Percentiles rank a stretch among this genome's conserved stretches.
phyloP scores from a whole-genome alignment of 164 flowering plant species.

The Liquidambar formosana region DNA sequence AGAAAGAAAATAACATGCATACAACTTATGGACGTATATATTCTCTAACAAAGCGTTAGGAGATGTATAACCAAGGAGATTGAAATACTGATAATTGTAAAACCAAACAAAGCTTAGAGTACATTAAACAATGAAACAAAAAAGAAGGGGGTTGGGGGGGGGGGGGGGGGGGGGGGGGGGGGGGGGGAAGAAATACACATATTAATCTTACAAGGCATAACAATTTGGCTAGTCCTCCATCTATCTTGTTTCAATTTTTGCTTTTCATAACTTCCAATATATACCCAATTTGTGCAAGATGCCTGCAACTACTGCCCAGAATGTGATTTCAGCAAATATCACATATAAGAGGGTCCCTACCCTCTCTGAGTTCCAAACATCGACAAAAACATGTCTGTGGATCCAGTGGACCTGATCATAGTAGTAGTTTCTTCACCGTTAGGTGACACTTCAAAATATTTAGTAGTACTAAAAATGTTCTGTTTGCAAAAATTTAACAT shows the following conservation, averaged over 20 bases:
- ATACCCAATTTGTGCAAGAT: constrained; percentile 66
- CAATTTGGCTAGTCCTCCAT: background rate
- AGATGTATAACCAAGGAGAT: too few species aligned
- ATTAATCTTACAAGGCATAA: background rate
- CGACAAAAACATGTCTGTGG: constrained; percentile 53
- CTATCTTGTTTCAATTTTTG: background rate
- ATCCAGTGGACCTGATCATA: constrained; percentile 65
- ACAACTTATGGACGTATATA: too few species aligned
- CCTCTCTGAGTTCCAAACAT: constrained; percentile 72
- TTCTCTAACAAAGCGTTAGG: too few species aligned
- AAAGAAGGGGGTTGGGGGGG: too few species aligned
- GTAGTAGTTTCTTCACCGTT: background rate
- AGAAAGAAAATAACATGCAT: too few species aligned
- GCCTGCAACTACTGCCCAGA: constrained; percentile 71
- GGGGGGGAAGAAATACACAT: too few species aligned
- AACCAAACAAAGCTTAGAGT: too few species aligned
- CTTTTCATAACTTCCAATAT: constrained; percentile 71
- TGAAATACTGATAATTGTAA: too few species aligned
- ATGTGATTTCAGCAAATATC: constrained; percentile 70
- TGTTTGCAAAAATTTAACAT: too few species aligned
- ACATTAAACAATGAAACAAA: too few species aligned
- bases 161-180: too few species aligned
- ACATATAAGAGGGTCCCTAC: constrained; percentile 68
- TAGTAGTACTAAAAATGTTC: too few species aligned
- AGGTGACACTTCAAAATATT: background rate